Percentiles rank a stretch among this genome's conserved stretches.
These are phyloP conservation scores for Backusella tuberculispora DNA, from an alignment of 192 early-diverging fungal species.

Conservation along the genomic window DNA sequence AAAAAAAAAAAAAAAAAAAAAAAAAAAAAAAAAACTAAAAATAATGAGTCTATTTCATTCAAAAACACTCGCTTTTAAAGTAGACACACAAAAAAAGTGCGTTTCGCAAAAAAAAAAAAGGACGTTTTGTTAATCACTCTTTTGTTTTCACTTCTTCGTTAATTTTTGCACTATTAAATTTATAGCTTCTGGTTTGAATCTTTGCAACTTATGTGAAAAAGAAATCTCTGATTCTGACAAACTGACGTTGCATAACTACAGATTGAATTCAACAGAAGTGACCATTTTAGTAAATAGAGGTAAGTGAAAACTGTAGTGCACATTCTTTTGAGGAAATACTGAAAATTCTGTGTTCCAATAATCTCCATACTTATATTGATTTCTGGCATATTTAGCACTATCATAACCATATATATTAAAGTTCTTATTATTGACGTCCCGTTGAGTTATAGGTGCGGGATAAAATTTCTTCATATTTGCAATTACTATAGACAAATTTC, in stretches of 20 bases:
- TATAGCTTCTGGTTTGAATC: constrained; percentile 6
- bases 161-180: constrained; percentile 10
- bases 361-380: no score
- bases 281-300: constrained; percentile 21
- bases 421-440: no score
- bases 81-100: neutral
- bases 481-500: no score
- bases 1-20: no score
- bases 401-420: no score
- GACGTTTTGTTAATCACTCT: constrained; percentile 16
- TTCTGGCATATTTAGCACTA: no score
- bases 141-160: constrained; percentile 19
- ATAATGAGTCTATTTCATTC: no score
- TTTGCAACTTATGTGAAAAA: constrained; percentile 15
- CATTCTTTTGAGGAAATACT: constrained; percentile 21
- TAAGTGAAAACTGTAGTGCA: constrained; percentile 9
- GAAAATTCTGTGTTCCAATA: constrained; percentile 11
- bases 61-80: no score
- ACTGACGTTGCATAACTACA: constrained; percentile 17
- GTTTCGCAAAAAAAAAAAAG: no score
- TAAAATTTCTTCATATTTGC: no score
- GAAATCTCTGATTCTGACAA: constrained; percentile 11
- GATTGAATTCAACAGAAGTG: constrained; percentile 23
- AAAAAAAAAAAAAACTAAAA: no score
- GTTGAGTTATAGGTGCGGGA: no score